Evolutionary conservation across 2,329 filamentous ascomycete genomes (phyloP).

Genomic region (Beauveria bassiana): DNA sequence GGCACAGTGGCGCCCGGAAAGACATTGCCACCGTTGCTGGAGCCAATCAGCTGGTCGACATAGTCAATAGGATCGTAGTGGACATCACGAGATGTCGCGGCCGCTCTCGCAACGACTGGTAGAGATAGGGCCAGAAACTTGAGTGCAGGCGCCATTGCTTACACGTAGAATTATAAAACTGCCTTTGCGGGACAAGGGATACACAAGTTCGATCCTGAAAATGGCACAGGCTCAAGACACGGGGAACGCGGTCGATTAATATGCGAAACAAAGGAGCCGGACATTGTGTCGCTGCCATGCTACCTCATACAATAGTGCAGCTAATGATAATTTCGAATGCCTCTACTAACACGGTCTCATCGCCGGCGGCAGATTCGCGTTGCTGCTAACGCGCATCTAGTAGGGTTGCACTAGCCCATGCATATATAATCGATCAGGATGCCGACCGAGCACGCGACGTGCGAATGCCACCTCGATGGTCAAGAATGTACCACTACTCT

Average conservation of each 20-base stretch:
- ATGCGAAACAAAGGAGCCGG: neutral
- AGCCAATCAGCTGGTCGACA: conserved; percentile 34
- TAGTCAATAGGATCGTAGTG: conserved; percentile 24
- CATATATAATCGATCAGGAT: neutral
- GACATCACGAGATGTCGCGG: neutral
- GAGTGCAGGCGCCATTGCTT: conserved; percentile 2
- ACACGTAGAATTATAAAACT: neutral
- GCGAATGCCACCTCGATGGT: neutral
- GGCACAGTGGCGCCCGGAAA: conserved; percentile 36
- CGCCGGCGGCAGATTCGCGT: conserved; percentile 5
- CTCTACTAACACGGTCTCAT: neutral
- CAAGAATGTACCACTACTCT: neutral
- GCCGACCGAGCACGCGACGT: conserved; percentile 3
- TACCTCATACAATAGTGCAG: neutral
- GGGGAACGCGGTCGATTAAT: neutral
- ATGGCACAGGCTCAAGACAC: neutral
- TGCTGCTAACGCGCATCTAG: conserved; percentile 6
- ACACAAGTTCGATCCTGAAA: neutral
- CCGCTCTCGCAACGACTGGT: neutral
- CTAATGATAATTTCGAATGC: neutral
- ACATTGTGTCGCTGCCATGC: neutral
- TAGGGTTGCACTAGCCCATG: neutral
- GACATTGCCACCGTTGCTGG: conserved; percentile 34
- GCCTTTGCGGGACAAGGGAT: neutral
- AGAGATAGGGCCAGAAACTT: neutral